These are phyloP conservation scores for Prunus davidiana DNA, from an alignment of 306 rosid genomes.

Conservation along the genomic window DNA sequence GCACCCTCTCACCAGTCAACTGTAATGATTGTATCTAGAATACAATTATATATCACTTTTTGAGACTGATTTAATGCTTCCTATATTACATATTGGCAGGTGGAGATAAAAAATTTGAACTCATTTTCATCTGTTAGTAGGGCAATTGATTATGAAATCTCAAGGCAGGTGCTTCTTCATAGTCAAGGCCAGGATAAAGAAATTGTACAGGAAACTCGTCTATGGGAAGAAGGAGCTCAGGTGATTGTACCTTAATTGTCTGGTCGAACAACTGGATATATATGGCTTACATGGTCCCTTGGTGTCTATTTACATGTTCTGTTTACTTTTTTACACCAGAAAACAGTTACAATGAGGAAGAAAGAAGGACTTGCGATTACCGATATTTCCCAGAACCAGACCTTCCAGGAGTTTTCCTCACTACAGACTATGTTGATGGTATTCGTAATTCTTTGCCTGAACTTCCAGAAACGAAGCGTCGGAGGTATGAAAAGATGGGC, in stretches of 20 bases:
- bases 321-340: constrained; percentile 39
- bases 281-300: constrained; percentile 2
- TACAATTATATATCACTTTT: not conserved
- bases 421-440: constrained; percentile 62
- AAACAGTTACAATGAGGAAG: constrained; percentile 93
- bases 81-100: constrained; percentile 51
- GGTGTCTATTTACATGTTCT: constrained; percentile 24
- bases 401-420: constrained; percentile 76
- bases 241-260: constrained; percentile 30
- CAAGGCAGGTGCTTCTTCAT: constrained; percentile 77
- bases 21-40: not conserved
- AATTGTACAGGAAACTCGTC: constrained; percentile 89
- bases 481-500: constrained; percentile 82
- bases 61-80: constrained; percentile 19
- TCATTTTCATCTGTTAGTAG: constrained; percentile 76
- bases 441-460: constrained; percentile 71
- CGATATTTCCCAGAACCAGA: constrained; percentile 98
- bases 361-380: constrained; percentile 98
- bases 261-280: constrained; percentile 8
- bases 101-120: constrained; percentile 89
- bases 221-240: constrained; percentile 95
- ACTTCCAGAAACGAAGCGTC: constrained; percentile 86
- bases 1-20: too few species aligned
- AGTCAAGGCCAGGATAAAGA: constrained; percentile 70
- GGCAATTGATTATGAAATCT: constrained; percentile 91